Conservation (phyloP, 106 monocot species). For the Dendrobium officinale region DNA sequence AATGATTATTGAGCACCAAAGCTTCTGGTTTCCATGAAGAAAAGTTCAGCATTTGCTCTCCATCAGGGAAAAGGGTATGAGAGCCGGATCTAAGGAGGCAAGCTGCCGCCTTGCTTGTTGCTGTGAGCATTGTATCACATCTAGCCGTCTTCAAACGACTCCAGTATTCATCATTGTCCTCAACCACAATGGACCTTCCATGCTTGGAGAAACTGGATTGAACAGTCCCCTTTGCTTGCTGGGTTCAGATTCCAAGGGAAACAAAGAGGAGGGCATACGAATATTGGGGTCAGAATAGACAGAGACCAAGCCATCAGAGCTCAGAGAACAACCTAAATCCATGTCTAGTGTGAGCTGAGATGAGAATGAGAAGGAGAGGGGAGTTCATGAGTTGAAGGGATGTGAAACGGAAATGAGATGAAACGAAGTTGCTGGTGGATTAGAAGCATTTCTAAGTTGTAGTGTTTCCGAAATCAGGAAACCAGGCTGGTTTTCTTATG, state of each 20-base stretch:
- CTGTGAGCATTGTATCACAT: background rate
- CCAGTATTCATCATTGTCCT: background rate
- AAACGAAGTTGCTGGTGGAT: background rate
- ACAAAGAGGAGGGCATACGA: background rate
- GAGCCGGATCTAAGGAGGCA: background rate
- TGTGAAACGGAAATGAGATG: background rate
- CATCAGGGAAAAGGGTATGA: background rate
- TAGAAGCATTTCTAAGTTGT: background rate
- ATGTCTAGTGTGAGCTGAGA: background rate
- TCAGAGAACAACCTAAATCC: background rate
- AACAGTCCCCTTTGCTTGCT: background rate
- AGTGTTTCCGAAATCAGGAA: background rate
- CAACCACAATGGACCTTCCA: background rate
- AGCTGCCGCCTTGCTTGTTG: background rate
- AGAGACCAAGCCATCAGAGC: background rate
- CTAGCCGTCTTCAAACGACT: background rate
- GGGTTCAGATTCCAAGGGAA: background rate
- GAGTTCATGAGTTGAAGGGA: background rate
- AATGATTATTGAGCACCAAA: background rate
- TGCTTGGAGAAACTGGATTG: background rate
- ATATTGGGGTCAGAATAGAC: background rate
- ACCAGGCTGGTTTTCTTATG: no score
- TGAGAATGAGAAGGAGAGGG: background rate
- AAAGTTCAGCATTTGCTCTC: conserved; percentile 11
- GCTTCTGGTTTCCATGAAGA: conserved; percentile 3